Percentiles rank a stretch among this genome's conserved stretches.
Evolutionary conservation across 2,329 filamentous ascomycete species (phyloP).

Genomic region (Macrophomina tecta): DNA sequence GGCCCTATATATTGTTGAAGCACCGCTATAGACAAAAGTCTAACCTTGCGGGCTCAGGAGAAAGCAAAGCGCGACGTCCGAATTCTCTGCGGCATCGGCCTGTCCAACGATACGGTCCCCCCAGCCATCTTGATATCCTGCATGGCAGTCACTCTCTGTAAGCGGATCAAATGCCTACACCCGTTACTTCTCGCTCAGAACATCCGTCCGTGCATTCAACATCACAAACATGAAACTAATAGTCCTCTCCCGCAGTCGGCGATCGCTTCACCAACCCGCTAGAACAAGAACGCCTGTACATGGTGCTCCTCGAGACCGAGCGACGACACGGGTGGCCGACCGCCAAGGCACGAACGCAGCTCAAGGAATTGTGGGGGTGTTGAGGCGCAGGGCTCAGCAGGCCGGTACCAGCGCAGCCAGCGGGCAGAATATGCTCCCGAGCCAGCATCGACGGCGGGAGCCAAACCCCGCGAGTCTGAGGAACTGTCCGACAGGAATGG

Average conservation of each 20-base stretch:
- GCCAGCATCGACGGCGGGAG: too few species aligned
- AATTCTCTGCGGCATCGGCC: slow-evolving; percentile 42
- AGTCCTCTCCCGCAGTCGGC: background rate
- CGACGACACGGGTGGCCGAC: slow-evolving; percentile 18
- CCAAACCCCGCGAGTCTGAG: too few species aligned
- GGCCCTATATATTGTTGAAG: background rate
- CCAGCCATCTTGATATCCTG: slow-evolving; percentile 45
- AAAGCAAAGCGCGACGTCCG: slow-evolving; percentile 34
- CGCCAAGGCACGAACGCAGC: slow-evolving; percentile 5
- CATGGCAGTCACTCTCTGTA: slow-evolving; percentile 44
- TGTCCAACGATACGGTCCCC: slow-evolving; percentile 41
- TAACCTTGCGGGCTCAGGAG: background rate
- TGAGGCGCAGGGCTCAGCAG: background rate
- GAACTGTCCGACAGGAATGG: too few species aligned
- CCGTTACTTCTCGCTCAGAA: background rate
- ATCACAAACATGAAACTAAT: background rate
- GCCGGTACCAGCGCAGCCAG: background rate
- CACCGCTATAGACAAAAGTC: background rate
- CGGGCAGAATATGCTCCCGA: background rate
- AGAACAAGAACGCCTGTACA: slow-evolving; percentile 6
- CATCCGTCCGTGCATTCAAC: background rate
- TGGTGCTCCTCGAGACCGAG: background rate
- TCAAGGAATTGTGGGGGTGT: slow-evolving; percentile 22
- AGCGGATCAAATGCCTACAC: slow-evolving; percentile 11
- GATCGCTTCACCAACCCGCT: slow-evolving; percentile 17